Base-by-base conservation (phyloP, 2,329 filamentous ascomycete genomes). In the Colletotrichum filicis region DNA sequence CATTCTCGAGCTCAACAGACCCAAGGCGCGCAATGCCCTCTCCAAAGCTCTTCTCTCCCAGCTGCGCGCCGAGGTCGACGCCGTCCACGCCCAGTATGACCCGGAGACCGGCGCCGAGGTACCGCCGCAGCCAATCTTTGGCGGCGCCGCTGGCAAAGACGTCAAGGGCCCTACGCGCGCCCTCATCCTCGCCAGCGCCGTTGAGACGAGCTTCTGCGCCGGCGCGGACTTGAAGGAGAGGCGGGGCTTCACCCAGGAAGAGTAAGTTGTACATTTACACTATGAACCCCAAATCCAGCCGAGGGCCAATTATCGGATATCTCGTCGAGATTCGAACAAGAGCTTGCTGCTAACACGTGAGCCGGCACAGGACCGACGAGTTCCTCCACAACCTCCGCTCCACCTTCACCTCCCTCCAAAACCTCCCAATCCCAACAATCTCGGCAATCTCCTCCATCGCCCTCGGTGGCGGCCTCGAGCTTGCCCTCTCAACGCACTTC, bases 171-270 rank as follows among this genome's bases (percentile, higher is more conserved):
- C 89, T 0, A 98, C 95, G 19, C 87, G 97, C 76, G 96, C 94
- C 2, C 82, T 99, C 76, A 90, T 99, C 53, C 78, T 99, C 19
- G 93, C 94, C 12, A 97, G 94, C 79, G 94, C 94, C 53, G 89
- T 94, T n/a, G 94, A 98, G 77, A 87, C 90, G 28, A 93, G 92
- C 78, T 99, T 99, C 82, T 99, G 97, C 83, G 95, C 97, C 0
- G 97, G 97, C 49, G 97, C 97, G 4, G 97, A 99, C 80, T 84
- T 99, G 78, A 98, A 98, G 81, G 96, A 98, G 86, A 87, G 96
- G 32, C 89, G 89, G 71, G 90, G 88, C 4, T 97, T 98, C 83
- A 92, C 90, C 1, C 88, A 87, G 74, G 90, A 95, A 77, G 93
- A 98, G 95, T 97, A 82, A 74, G 90, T 49, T 83, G 60, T 46